Conservation (phyloP, 306 rosid species). For the Cicer chorassanicum region DNA sequence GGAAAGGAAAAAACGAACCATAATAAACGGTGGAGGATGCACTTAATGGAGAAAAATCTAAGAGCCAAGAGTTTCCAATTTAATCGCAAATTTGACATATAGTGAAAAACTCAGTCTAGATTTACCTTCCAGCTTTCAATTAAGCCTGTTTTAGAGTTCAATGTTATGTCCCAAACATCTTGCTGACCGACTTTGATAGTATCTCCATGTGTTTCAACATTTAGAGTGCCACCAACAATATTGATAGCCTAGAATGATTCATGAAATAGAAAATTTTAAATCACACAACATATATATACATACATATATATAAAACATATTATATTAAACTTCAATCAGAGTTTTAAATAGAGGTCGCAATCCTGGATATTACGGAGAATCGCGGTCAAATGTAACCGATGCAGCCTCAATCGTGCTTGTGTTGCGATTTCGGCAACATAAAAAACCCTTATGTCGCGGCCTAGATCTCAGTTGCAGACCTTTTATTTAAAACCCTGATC, state of each 20-base stretch:
- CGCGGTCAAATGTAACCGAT: too few species aligned
- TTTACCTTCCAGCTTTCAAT: constrained; percentile 92
- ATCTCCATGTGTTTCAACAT: constrained; percentile 61
- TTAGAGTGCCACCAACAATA: constrained; percentile 50
- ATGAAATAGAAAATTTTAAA: constrained; percentile 30
- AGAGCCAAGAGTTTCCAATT: constrained; percentile 2
- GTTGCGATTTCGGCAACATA: too few species aligned
- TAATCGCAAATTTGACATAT: background rate
- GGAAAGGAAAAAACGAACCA: too few species aligned
- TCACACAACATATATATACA: background rate
- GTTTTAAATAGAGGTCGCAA: too few species aligned
- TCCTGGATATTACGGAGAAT: too few species aligned
- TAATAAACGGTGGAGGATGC: background rate
- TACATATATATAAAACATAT: constrained; percentile 17
- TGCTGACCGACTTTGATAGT: constrained; percentile 59
- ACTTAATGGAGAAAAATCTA: background rate
- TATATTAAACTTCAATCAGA: constrained; percentile 9
- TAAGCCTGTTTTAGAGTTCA: constrained; percentile 71
- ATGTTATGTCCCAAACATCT: constrained; percentile 72
- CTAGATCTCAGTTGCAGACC: too few species aligned
- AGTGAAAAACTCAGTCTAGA: background rate
- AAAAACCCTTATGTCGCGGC: too few species aligned
- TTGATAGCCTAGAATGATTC: constrained; percentile 64
- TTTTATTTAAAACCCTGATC: too few species aligned
- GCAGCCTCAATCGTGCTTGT: too few species aligned